Evolutionary conservation across 1,139 yeast genomes (phyloP).

Genomic region (Debaryomyces sp.): DNA sequence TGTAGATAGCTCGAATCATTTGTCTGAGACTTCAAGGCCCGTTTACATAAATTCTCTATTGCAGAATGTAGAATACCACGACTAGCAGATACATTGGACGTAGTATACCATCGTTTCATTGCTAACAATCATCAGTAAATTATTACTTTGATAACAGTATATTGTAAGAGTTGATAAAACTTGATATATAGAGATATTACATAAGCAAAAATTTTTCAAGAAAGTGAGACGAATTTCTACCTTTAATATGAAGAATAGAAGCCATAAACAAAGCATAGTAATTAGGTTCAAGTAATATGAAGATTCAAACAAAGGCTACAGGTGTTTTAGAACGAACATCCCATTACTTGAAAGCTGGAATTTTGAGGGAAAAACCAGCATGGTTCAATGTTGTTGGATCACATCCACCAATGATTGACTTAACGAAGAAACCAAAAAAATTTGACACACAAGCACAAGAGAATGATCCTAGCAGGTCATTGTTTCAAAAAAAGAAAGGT

Average conservation of each 20-base stretch:
- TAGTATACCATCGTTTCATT: slow-evolving; percentile 7
- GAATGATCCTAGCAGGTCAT: slow-evolving; percentile 27
- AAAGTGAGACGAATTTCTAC: neutral
- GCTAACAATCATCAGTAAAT: neutral
- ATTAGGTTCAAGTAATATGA: slow-evolving; percentile 42
- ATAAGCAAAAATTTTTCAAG: slow-evolving; percentile 13
- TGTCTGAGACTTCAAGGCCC: slow-evolving; percentile 1
- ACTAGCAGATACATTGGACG: neutral
- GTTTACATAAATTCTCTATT: slow-evolving; percentile 2
- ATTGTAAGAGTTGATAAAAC: neutral
- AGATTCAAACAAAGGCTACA: slow-evolving; percentile 67
- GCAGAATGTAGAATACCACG: neutral
- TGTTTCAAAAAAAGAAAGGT: slow-evolving; percentile 21
- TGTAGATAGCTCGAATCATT: slow-evolving; percentile 4
- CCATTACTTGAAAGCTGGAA: slow-evolving; percentile 65
- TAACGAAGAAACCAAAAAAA: slow-evolving; percentile 51
- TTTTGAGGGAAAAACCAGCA: slow-evolving; percentile 69
- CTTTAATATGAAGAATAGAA: neutral
- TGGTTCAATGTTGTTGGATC: slow-evolving; percentile 86
- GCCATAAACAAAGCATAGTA: neutral
- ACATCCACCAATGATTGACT: slow-evolving; percentile 73
- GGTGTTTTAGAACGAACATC: slow-evolving; percentile 79
- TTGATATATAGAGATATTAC: slow-evolving; percentile 3
- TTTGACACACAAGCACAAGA: slow-evolving; percentile 27
- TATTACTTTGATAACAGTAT: neutral